Base-by-base conservation (phyloP, 352 stramenopile genomes). In the Phytophthora pluvialis region DNA sequence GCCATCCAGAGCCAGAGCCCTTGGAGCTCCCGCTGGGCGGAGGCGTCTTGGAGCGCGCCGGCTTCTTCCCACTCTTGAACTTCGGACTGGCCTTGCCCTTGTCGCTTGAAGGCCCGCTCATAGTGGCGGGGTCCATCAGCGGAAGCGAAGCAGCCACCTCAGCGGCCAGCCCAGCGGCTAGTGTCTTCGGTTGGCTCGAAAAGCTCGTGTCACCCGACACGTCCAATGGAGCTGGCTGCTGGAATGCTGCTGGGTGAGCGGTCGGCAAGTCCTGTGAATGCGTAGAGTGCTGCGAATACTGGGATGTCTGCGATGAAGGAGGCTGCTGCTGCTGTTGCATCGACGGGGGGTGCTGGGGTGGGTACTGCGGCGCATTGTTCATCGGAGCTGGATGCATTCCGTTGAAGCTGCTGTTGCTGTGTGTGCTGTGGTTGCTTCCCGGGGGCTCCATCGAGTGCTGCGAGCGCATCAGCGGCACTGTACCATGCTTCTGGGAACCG, bases 51-150 rank as follows among this genome's bases (percentile, higher is more conserved):
- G 85, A 93, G 1, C 85, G 83, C 0, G 35, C 69, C 12, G 55
- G 60, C 59, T 91, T 91, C 66, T 91, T 93, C 12, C 46, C 44
- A 49, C 74, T 77, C 56, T 90, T 87, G 49, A 78, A 73, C 63
- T 88, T 91, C 2, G 85, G 85, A 61, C 81, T 91, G 15, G 78
- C 69, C 18, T 72, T 83, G 25, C 86, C 86, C 70, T 89, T 91
- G 75, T 94, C 86, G 45, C 86, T 94, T 1, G 72, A 77, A 9
- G 86, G 86, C 5, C 80, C 83, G 35, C 68, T 78, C 46, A 61
- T 64, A 44, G 42, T 45, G 16, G 60, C 11, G n/a, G 61, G 26
- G 40, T 70, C 67, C 26, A 35, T 53, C 50, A 53, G 45, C 11
- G 54, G 50, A 51, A 71, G 61, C 28, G 70, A 64, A 33, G 54